Evolutionary conservation across 202 grass and related monocot species (phyloP).

Genomic region (Schoenoplectus tabernaemontani): DNA sequence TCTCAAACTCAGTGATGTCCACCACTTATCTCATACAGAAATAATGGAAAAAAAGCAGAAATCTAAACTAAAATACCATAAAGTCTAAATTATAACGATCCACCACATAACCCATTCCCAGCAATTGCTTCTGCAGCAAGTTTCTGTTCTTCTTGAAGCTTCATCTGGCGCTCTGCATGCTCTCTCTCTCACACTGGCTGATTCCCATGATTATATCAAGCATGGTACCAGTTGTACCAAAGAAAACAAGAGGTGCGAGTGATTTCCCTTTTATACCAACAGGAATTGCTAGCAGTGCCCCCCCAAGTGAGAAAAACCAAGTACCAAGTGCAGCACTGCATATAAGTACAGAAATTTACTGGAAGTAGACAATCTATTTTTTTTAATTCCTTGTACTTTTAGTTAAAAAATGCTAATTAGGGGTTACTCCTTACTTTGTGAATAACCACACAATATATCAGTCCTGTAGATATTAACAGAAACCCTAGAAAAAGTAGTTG

Average conservation of each 20-base stretch:
- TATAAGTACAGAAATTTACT: neutral
- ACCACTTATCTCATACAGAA: neutral
- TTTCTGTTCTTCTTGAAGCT: slow-evolving; percentile 63
- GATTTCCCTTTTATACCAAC: slow-evolving; percentile 92
- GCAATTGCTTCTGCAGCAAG: slow-evolving; percentile 7
- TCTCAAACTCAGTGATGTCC: neutral
- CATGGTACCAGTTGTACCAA: slow-evolving; percentile 87
- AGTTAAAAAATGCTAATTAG: neutral
- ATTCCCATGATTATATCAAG: slow-evolving; percentile 94
- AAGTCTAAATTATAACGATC: neutral
- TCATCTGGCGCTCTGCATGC: slow-evolving; percentile 75
- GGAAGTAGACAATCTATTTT: neutral
- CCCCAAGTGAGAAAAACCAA: slow-evolving; percentile 87
- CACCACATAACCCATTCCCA: slow-evolving; percentile 2
- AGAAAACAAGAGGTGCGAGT: slow-evolving; percentile 72
- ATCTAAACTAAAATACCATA: neutral
- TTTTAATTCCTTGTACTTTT: neutral
- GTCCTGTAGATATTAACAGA: neutral
- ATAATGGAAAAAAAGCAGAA: neutral
- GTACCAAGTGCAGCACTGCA: slow-evolving; percentile 76
- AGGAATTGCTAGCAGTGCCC: slow-evolving; percentile 82
- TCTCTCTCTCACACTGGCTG: slow-evolving; percentile 79
- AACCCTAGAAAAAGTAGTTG: neutral
- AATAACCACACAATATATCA: neutral
- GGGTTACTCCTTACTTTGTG: neutral